Conservation (phyloP, 2,329 filamentous ascomycete species). For the Calonectria naviculata region DNA sequence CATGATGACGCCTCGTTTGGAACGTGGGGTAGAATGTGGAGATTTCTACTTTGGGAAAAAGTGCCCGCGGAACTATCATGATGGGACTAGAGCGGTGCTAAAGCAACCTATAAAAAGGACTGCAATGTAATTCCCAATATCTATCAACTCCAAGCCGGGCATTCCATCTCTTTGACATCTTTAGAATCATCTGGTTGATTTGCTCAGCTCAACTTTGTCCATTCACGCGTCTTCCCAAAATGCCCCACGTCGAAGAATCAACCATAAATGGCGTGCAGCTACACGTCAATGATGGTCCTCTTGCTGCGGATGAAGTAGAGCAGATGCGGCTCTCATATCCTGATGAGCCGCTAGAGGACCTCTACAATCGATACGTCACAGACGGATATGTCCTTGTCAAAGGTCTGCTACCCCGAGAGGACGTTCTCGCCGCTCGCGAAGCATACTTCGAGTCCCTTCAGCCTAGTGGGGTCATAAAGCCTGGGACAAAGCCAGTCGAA, state of each 20-base stretch:
- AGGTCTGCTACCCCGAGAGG: conserved; percentile 60
- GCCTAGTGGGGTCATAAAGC: conserved; percentile 66
- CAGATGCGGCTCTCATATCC: conserved; percentile 55
- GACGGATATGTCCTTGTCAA: conserved; percentile 69
- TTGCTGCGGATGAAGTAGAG: conserved; percentile 55
- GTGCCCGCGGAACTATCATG: conserved; percentile 1
- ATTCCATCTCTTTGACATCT: not conserved
- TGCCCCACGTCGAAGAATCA: conserved; percentile 18
- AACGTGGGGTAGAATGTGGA: conserved; percentile 9
- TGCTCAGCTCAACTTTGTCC: not conserved
- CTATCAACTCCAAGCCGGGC: too few species aligned
- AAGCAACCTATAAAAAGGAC: conserved; percentile 9
- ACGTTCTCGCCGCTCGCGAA: conserved; percentile 62
- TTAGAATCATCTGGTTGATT: not conserved
- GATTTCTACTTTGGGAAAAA: conserved; percentile 6
- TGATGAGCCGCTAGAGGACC: conserved; percentile 56
- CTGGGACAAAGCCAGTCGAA: conserved; percentile 60
- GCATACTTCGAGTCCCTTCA: conserved; percentile 65
- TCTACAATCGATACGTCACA: conserved; percentile 47
- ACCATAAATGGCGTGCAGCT: conserved; percentile 31
- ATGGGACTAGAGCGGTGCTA: not conserved
- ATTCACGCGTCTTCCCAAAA: not conserved
- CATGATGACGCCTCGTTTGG: conserved; percentile 1
- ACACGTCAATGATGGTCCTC: conserved; percentile 47
- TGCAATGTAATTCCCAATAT: not conserved